These are phyloP conservation scores for Chrysanthemum seticuspe DNA, from an alignment of 129 eudicot genomes.

Conservation along the genomic window DNA sequence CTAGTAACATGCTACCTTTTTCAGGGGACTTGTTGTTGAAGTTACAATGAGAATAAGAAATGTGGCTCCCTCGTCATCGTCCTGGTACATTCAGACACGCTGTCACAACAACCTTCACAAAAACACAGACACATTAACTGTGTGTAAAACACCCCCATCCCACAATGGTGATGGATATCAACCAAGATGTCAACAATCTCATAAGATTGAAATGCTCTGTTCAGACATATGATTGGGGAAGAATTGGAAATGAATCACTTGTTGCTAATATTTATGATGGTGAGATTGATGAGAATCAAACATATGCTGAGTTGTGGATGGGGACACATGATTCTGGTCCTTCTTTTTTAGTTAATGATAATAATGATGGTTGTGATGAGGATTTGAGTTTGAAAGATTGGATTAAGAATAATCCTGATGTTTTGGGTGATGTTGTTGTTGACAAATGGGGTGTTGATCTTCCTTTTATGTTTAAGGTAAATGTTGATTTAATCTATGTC, in stretches of 20 bases:
- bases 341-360: slow-evolving; percentile 45
- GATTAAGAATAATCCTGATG: slow-evolving; percentile 68
- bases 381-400: slow-evolving; percentile 55
- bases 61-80: too few relatives aligned
- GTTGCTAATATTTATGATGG: slow-evolving; percentile 50
- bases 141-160: too few relatives aligned
- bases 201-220: slow-evolving; percentile 69
- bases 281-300: slow-evolving; percentile 41
- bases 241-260: slow-evolving; percentile 56
- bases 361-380: slow-evolving; percentile 26
- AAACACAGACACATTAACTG: too few relatives aligned
- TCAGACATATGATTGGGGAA: slow-evolving; percentile 81
- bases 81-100: too few relatives aligned
- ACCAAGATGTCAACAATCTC: slow-evolving; percentile 27
- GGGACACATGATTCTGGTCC: slow-evolving; percentile 94
- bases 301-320: slow-evolving; percentile 97
- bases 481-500: not conserved
- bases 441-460: slow-evolving; percentile 71
- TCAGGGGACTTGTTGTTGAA: too few relatives aligned
- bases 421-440: slow-evolving; percentile 68
- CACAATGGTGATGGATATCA: slow-evolving; percentile 44
- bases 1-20: too few relatives aligned
- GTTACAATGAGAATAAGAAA: too few relatives aligned
- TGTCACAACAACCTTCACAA: too few relatives aligned
- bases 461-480: slow-evolving; percentile 89